phyloP scores from a whole-genome alignment of 305 asterid genomes.

The Rubia peregrina region DNA sequence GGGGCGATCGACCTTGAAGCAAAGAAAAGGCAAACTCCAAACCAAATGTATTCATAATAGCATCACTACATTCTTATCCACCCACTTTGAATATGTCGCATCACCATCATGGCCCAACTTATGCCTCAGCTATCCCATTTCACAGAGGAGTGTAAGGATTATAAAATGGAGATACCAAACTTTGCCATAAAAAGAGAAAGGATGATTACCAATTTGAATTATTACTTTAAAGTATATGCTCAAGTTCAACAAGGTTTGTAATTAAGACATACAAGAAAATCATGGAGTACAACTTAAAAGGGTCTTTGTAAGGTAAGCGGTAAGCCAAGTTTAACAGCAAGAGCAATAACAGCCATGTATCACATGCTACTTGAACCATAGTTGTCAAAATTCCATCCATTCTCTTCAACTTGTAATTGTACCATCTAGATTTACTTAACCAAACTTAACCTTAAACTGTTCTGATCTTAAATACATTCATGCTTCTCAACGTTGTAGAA shows the following conservation, averaged over 20 bases:
- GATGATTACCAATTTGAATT: not conserved
- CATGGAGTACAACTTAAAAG: not conserved
- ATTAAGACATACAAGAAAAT: not conserved
- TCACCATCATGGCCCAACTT: not conserved
- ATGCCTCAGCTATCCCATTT: not conserved
- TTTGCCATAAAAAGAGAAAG: too few species aligned
- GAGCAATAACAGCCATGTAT: too few species aligned
- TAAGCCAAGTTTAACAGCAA: not conserved
- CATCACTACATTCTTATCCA: not conserved
- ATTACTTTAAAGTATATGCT: not conserved
- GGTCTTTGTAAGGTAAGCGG: not conserved
- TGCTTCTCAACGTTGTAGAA: not conserved
- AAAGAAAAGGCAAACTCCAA: not conserved
- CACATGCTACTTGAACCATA: not conserved
- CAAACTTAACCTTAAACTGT: too few species aligned
- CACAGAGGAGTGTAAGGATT: not conserved
- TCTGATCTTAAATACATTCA: not conserved
- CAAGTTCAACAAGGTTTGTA: not conserved
- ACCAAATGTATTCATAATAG: not conserved
- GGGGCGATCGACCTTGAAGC: not conserved
- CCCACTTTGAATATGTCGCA: not conserved
- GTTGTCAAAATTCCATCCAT: not conserved
- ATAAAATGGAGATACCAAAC: too few species aligned
- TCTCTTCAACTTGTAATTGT: too few species aligned
- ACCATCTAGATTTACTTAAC: too few species aligned